phyloP scores from a whole-genome alignment of 768 basidiomycete genomes.

The Boletus pseudo-olivaceus region DNA sequence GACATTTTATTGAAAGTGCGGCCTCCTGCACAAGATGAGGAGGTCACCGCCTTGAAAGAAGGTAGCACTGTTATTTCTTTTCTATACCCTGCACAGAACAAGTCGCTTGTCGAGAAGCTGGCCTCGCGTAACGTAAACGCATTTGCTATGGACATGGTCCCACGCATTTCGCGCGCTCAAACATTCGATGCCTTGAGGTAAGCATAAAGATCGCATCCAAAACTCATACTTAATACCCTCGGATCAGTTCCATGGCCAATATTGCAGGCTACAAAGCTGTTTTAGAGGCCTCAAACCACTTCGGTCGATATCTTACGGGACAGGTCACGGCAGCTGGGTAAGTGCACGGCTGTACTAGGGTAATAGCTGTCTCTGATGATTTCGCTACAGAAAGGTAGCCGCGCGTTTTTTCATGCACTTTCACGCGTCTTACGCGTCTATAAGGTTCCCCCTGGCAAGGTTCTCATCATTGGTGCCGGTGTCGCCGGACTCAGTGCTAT shows the following conservation, averaged over 20 bases:
- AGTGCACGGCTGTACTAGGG: conserved; percentile 28
- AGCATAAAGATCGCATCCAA: conserved; percentile 7
- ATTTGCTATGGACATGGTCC: conserved; percentile 92
- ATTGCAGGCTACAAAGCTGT: conserved; percentile 93
- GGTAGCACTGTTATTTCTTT: conserved; percentile 82
- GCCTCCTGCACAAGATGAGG: conserved; percentile 63
- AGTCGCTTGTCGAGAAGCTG: conserved; percentile 64
- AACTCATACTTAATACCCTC: background rate
- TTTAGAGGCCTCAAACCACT: conserved; percentile 84
- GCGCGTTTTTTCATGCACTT: background rate
- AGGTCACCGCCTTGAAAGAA: conserved; percentile 59
- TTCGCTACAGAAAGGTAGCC: conserved; percentile 40
- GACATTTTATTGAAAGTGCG: conserved; percentile 88
- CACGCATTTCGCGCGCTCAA: conserved; percentile 86
- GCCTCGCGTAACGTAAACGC: conserved; percentile 64
- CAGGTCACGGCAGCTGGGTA: conserved; percentile 90
- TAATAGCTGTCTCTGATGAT: conserved; percentile 3
- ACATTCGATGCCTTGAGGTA: conserved; percentile 87
- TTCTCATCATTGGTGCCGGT: conserved; percentile 84
- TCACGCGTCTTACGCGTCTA: conserved; percentile 16
- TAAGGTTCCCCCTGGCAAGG: conserved; percentile 83
- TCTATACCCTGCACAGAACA: conserved; percentile 81
- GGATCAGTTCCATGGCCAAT: conserved; percentile 82
- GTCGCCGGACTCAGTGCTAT: conserved; percentile 89
- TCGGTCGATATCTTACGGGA: conserved; percentile 85